Evolutionary conservation across 768 basidiomycete genomes (phyloP), one percentile per base, ranked within the genome.

Genomic region (Rhizopogon sp.): DNA sequence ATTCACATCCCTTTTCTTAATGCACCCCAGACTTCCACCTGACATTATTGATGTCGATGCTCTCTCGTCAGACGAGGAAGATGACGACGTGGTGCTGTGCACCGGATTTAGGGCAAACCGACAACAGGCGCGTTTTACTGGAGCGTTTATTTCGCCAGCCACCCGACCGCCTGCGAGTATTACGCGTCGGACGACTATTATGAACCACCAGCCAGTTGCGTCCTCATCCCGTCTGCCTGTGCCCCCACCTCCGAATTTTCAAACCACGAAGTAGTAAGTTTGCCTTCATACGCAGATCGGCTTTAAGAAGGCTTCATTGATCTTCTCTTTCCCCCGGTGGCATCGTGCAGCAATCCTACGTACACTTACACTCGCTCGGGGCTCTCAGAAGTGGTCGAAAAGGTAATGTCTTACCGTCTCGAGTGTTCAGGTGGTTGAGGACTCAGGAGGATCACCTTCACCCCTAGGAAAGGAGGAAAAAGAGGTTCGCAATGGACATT

Each of bases 11-110:
- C 31, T 5, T 47, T 33, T 47, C 11, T 20, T 22, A 20, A 47
- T 47, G 46, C 20, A 31, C 20, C 33, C 33, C 46, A 35, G 22
- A 14, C 13, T 22, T 35, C 33, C 46, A 47, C 13, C 33, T 20
- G 58, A 59, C 29, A 53, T 60, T 4, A 71, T 69, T 8, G 67
- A 69, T 43, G 59, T 69, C 50, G 67, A 69, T 43, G 65, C 63
- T 16, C 5, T 47, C 20, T 17, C 35, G 8, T 47, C 31, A 41
- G 40, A 41, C 9, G 40, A 41, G 31, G 31, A 33, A 33, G 31
- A 33, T 7, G 46, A 22, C 1, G 33, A 47, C 7, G 60, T 67
- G 42, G 16, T 69, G 1, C 53, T 57, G 6, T 64, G 56, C 43
- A 62, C 62, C 0, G 63, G 67, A 22, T 46, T 59, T 3, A 58